These are phyloP conservation scores for Coniella lustricola DNA, from an alignment of 2,329 filamentous ascomycete genomes.

Conservation along the genomic window DNA sequence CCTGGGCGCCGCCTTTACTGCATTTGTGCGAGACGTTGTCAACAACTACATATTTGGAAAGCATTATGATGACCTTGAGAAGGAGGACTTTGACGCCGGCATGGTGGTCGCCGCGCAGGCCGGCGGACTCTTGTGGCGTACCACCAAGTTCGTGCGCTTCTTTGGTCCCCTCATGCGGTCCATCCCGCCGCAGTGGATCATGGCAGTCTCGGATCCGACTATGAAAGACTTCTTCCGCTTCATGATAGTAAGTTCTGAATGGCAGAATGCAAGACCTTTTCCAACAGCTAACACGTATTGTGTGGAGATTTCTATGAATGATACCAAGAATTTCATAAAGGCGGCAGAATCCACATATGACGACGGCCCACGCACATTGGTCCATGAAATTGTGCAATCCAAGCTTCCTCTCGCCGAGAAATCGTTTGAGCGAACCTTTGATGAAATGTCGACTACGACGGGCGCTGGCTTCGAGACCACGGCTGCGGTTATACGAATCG, in stretches of 20 bases:
- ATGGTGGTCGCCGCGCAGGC: slow-evolving; percentile 7
- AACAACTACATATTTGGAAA: slow-evolving; percentile 15
- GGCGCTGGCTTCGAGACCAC: slow-evolving; percentile 33
- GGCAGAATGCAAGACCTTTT: too few relatives aligned
- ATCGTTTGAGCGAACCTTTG: slow-evolving; percentile 22
- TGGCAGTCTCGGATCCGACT: slow-evolving; percentile 4
- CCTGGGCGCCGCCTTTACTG: slow-evolving; percentile 15
- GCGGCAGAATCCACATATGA: too few relatives aligned
- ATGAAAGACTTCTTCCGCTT: slow-evolving; percentile 6
- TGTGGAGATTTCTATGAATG: too few relatives aligned
- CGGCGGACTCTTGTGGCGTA: slow-evolving; percentile 14
- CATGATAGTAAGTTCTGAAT: slow-evolving; percentile 2
- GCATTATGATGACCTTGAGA: slow-evolving; percentile 13
- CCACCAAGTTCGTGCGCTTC: slow-evolving; percentile 17
- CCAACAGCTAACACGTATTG: too few relatives aligned
- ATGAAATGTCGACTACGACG: slow-evolving; percentile 27
- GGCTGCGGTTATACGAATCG: slow-evolving; percentile 2
- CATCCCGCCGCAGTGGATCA: slow-evolving; percentile 7
- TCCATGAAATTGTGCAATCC: slow-evolving; percentile 25
- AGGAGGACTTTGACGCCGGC: slow-evolving; percentile 11
- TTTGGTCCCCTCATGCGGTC: slow-evolving; percentile 11
- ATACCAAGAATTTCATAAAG: too few relatives aligned
- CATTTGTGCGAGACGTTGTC: slow-evolving; percentile 14
- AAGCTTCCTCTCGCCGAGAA: slow-evolving; percentile 30
- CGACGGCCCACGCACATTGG: slow-evolving; percentile 23